These are phyloP conservation scores for Termitomyces sp. DNA, from an alignment of 1,284 basidiomycete species.

Conservation along the genomic window DNA sequence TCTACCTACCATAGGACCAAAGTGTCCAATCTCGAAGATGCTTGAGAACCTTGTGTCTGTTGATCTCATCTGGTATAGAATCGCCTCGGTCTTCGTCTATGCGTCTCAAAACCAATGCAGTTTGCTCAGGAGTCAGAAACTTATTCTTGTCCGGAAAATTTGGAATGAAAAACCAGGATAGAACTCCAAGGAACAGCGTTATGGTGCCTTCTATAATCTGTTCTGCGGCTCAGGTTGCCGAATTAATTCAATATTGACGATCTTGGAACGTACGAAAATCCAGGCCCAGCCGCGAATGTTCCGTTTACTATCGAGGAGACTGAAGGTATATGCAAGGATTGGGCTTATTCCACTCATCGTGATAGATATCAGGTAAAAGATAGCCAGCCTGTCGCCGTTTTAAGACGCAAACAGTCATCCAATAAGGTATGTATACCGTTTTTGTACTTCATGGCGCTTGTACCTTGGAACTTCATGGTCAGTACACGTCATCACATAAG, in stretches of 20 bases:
- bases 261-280: constrained; percentile 34
- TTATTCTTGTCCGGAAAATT: constrained; percentile 39
- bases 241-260: neutral
- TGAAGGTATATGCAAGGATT: constrained; percentile 35
- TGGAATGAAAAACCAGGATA: constrained; percentile 34
- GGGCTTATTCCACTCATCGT: constrained; percentile 35
- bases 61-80: constrained; percentile 36
- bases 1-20: constrained; percentile 35
- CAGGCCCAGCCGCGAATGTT: constrained; percentile 40
- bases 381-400: constrained; percentile 26
- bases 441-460: constrained; percentile 41
- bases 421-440: constrained; percentile 25
- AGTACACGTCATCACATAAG: neutral
- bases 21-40: constrained; percentile 39
- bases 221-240: neutral
- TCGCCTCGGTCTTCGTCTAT: constrained; percentile 42
- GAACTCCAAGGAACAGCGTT: constrained; percentile 31
- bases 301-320: constrained; percentile 31
- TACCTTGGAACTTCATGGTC: constrained; percentile 27
- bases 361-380: constrained; percentile 34
- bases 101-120: constrained; percentile 33
- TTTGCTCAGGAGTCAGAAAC: constrained; percentile 37
- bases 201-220: constrained; percentile 38
- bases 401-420: neutral
- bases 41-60: constrained; percentile 26